These are phyloP conservation scores for Calendula officinalis DNA, from an alignment of 129 eudicot species.

Conservation along the genomic window DNA sequence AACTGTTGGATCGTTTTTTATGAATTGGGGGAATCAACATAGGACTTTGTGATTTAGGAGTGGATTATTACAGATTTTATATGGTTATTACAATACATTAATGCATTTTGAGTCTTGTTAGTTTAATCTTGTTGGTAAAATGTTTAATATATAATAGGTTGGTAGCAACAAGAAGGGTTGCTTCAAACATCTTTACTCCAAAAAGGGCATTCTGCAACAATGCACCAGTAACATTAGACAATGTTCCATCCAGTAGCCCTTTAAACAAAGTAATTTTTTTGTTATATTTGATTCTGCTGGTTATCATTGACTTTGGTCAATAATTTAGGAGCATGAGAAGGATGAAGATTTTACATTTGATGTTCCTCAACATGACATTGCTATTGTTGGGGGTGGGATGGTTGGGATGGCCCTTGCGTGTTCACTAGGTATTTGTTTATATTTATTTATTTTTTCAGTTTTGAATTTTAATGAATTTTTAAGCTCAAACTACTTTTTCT, in stretches of 20 bases:
- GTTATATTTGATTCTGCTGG: too few relatives aligned
- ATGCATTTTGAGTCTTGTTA: too few relatives aligned
- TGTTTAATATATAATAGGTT: constrained; percentile 33
- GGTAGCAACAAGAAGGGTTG: constrained; percentile 39
- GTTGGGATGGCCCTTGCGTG: constrained; percentile 98
- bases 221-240: constrained; percentile 28
- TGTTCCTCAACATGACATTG: constrained; percentile 75
- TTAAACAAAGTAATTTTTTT: constrained; percentile 29
- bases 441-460: background rate
- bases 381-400: constrained; percentile 99
- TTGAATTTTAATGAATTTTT: background rate
- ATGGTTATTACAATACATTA: too few relatives aligned
- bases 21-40: too few relatives aligned
- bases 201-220: constrained; percentile 49
- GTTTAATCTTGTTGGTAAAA: background rate
- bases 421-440: constrained; percentile 63
- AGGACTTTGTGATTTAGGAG: too few relatives aligned
- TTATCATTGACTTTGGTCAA: background rate
- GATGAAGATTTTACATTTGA: constrained; percentile 26
- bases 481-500: background rate
- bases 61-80: too few relatives aligned
- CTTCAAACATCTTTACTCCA: constrained; percentile 23
- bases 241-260: constrained; percentile 10
- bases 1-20: too few relatives aligned
- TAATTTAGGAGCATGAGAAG: constrained; percentile 28